Conservation (phyloP, 495 filamentous ascomycete species). For the Hypoxylon lenormandii region DNA sequence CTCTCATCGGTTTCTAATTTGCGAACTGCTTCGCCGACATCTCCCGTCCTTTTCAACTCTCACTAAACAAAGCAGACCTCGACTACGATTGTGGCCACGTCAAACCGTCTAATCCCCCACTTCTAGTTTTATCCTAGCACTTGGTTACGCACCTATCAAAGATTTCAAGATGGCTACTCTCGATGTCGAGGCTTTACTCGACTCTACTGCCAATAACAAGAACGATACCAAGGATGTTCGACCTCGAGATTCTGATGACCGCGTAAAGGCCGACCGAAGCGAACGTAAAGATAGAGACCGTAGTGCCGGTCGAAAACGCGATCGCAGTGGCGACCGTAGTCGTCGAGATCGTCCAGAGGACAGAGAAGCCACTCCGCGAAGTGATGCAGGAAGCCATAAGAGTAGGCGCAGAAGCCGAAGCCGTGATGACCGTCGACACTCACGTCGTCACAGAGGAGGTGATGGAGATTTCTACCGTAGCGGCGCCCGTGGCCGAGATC, state of each 20-base stretch:
- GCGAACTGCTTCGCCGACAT: slow-evolving; percentile 3
- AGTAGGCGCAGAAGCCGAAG: slow-evolving; percentile 86
- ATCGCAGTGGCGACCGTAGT: slow-evolving; percentile 69
- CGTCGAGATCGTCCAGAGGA: slow-evolving; percentile 57
- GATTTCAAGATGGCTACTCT: slow-evolving; percentile 80
- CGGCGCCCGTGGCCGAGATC: slow-evolving; percentile 68
- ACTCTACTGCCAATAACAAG: slow-evolving; percentile 77
- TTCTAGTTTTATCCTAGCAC: slow-evolving; percentile 16
- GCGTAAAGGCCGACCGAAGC: slow-evolving; percentile 47
- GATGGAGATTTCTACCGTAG: slow-evolving; percentile 81
- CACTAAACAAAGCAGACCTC: not conserved
- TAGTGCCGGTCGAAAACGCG: slow-evolving; percentile 70
- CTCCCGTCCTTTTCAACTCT: not conserved
- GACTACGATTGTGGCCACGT: not conserved
- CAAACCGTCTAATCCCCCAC: slow-evolving; percentile 6
- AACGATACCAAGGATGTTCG: slow-evolving; percentile 64
- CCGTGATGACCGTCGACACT: slow-evolving; percentile 80
- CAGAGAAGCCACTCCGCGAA: slow-evolving; percentile 73
- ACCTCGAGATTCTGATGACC: slow-evolving; percentile 45
- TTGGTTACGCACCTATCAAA: slow-evolving; percentile 10
- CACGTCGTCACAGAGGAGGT: slow-evolving; percentile 80
- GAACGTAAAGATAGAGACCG: slow-evolving; percentile 60
- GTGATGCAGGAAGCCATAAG: slow-evolving; percentile 86
- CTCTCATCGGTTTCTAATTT: slow-evolving; percentile 17
- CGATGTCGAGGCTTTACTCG: slow-evolving; percentile 92